phyloP scores from a whole-genome alignment of 2,329 filamentous ascomycete genomes.

The Arthroderma sp. region DNA sequence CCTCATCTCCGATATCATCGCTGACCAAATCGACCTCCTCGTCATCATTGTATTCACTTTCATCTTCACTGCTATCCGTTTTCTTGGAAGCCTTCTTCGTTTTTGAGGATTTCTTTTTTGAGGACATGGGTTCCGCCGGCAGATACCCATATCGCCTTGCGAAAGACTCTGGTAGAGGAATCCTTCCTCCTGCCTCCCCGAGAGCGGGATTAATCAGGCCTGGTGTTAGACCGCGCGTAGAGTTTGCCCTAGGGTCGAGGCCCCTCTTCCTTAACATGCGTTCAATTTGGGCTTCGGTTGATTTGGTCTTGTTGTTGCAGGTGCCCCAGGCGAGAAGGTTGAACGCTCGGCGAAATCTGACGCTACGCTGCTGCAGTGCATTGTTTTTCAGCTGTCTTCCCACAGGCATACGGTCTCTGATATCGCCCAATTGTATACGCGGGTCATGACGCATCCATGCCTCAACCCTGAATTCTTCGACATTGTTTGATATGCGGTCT shows the following conservation, averaged over 20 bases:
- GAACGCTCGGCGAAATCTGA: conserved; percentile 17
- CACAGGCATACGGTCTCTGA: conserved; percentile 17
- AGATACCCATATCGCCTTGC: not conserved
- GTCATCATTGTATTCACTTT: not conserved
- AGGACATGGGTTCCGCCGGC: no score
- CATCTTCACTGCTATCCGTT: not conserved
- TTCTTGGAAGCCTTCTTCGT: no score
- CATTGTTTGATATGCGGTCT: conserved; percentile 18
- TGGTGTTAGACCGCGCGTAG: conserved; percentile 13
- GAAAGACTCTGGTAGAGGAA: conserved; percentile 4
- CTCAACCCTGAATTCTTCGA: conserved; percentile 21
- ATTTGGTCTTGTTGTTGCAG: conserved; percentile 13
- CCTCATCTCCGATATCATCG: not conserved
- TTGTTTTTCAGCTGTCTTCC: conserved; percentile 13
- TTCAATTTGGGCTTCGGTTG: conserved; percentile 5
- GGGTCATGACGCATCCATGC: conserved; percentile 21
- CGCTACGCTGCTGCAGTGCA: conserved; percentile 18
- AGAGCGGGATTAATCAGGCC: conserved; percentile 9
- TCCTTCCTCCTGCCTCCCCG: conserved; percentile 7
- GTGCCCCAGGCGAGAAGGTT: conserved; percentile 18
- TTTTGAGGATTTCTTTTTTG: no score
- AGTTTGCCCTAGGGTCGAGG: conserved; percentile 8
- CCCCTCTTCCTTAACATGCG: conserved; percentile 1
- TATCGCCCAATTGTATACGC: conserved; percentile 17
- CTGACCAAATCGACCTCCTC: not conserved